Conservation (phyloP, 148 eudicot species). For the Amaranthus hypochondriacus region DNA sequence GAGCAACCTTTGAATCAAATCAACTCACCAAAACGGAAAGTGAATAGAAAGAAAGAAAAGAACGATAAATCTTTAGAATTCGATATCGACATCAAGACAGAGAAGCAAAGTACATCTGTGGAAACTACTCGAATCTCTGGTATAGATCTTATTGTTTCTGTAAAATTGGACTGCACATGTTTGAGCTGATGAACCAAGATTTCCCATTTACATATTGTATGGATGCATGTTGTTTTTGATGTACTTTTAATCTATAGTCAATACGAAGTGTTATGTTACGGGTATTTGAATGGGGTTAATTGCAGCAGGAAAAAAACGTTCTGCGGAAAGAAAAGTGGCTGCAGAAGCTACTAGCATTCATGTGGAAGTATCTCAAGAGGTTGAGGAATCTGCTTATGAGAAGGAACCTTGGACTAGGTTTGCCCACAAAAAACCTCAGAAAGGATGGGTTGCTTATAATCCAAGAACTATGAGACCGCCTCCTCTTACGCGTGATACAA, state of each 20-base stretch:
- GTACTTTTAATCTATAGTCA: not conserved
- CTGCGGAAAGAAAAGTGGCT: constrained; percentile 33
- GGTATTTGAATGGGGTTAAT: constrained; percentile 3
- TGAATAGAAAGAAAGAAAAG: constrained; percentile 30
- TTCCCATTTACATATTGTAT: not conserved
- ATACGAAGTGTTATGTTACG: not conserved
- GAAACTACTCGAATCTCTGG: constrained; percentile 24
- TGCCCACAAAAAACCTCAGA: constrained; percentile 93
- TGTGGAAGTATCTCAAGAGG: constrained; percentile 32
- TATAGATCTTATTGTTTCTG: constrained; percentile 7
- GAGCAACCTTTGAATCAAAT: constrained; percentile 27
- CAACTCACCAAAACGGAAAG: constrained; percentile 20
- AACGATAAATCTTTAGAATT: constrained; percentile 25
- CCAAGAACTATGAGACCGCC: constrained; percentile 88
- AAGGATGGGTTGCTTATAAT: constrained; percentile 82
- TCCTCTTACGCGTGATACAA: constrained; percentile 48
- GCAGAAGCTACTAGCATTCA: constrained; percentile 33
- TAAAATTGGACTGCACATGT: not conserved
- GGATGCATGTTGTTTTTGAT: not conserved
- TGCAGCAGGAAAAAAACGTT: constrained; percentile 23
- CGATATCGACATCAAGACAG: constrained; percentile 19
- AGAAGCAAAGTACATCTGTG: constrained; percentile 30
- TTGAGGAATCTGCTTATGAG: constrained; percentile 30
- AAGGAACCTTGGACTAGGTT: constrained; percentile 83
- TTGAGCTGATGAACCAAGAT: not conserved